Evolutionary conservation across 2,329 filamentous ascomycete genomes (phyloP), one percentile per base, ranked within the genome.

Genomic region (Monosporascus sp.): DNA sequence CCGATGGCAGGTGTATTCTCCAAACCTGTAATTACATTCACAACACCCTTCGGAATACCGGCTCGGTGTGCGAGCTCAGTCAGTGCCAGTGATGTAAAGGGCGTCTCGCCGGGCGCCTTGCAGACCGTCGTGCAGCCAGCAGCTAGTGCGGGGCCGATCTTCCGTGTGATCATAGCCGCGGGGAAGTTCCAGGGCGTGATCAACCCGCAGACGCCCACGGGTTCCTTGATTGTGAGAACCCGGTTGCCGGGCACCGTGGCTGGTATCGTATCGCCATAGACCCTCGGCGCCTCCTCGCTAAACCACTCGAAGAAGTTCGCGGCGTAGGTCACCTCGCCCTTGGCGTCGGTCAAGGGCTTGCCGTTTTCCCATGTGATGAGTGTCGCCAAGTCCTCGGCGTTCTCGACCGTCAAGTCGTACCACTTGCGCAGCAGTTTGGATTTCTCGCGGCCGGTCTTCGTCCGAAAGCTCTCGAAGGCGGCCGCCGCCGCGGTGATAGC

Each of bases 71-170:
- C 90, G 40, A 97, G 82, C 72, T 96, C 92, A 1, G 90, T 90
- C 20, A 97, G 73, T 1, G 93, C 93, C 38, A 96, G 85, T 0
- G 91, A 85, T 24, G 92, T 96, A 69, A 93, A 94, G 0, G 93
- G 94, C 1, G 94, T 97, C 76, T 97, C 93, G 48, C 87, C 86
- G 1, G 93, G 92, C 17, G 91, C 88, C 72, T 99, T 99, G 64
- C 86, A 86, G 2, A 97, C 92, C 2, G 96, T 89, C 0, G 93
- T 96, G 74, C 93, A 97, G 54, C 94, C 94, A n/a, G 91, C 92
- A 19, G 94, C 94, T 52, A 97, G 78, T 8, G 88, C 89, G 2
- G 89, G 84, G 2, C 81, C 85, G 49, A 85, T 78, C 69, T 88
- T 88, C 55, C 85, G 75, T 7, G 85, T 87, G 59, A 89, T 83